A percentile compares a stretch with the other conserved stretches of the same genome.
Conservation (phyloP, 176 grass and related monocot genomes). For the Tillandsia leiboldiana region DNA sequence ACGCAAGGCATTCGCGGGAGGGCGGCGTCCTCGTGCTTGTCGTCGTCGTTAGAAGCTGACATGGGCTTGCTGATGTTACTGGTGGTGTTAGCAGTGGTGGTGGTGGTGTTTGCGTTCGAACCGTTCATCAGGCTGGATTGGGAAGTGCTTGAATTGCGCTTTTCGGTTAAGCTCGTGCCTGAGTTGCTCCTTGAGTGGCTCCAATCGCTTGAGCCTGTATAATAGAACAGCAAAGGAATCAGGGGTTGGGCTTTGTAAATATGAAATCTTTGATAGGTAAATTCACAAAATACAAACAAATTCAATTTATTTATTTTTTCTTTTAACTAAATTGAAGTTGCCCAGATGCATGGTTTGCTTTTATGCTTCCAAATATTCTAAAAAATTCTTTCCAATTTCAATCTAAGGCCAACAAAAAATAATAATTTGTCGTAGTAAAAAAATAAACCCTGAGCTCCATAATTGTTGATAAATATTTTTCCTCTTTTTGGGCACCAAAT, state of each 20-base stretch:
- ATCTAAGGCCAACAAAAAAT: no score
- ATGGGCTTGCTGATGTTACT: neutral
- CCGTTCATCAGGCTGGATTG: neutral
- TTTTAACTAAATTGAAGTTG: no score
- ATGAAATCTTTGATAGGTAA: neutral
- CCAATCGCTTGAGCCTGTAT: neutral
- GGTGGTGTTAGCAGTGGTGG: neutral
- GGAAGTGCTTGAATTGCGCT: neutral
- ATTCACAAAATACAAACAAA: neutral
- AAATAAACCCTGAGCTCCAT: no score
- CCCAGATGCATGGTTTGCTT: no score
- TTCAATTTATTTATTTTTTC: no score
- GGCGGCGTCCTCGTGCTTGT: neutral
- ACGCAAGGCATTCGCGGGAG: slow-evolving; percentile 3
- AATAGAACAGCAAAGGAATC: neutral
- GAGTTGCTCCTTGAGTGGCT: neutral
- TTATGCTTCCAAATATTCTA: no score
- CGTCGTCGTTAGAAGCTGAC: neutral
- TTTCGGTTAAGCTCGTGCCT: neutral
- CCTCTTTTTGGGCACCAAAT: no score
- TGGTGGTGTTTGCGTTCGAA: neutral
- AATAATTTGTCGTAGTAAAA: no score
- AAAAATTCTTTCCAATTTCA: no score
- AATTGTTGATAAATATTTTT: no score
- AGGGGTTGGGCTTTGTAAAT: neutral